A percentile compares a stretch with the other conserved stretches of the same genome.
phyloP scores from a whole-genome alignment of 1,139 yeast genomes.

The Petasospora rhodanensis region DNA sequence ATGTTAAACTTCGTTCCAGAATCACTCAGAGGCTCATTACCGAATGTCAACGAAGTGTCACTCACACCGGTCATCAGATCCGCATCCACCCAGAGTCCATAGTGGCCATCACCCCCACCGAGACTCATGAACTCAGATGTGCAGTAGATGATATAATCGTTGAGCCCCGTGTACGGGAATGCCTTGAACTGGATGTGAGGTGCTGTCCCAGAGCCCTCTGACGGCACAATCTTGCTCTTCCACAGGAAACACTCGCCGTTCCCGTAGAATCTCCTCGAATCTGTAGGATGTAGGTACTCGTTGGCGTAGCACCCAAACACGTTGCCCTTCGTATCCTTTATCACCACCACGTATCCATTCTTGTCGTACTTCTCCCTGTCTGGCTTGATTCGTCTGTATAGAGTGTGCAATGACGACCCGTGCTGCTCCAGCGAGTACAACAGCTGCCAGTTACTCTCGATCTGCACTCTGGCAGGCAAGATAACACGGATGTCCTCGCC shows the following conservation, averaged over 20 bases:
- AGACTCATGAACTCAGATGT: conserved; percentile 73
- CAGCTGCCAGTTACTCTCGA: conserved; percentile 72
- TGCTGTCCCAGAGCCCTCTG: too few species aligned
- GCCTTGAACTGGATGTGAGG: conserved; percentile 60
- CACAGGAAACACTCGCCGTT: conserved; percentile 95
- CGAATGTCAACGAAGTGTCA: conserved; percentile 77
- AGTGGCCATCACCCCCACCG: conserved; percentile 92
- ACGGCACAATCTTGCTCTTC: conserved; percentile 39
- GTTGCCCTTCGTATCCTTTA: conserved; percentile 58
- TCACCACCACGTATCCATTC: conserved; percentile 65
- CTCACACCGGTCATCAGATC: conserved; percentile 74
- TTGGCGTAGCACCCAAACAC: conserved; percentile 83
- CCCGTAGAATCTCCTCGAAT: conserved; percentile 74
- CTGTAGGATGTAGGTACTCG: conserved; percentile 67
- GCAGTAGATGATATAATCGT: conserved; percentile 82
- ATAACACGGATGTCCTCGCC: conserved; percentile 71
- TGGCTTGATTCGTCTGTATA: conserved; percentile 45
- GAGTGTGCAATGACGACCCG: conserved; percentile 81
- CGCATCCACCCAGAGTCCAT: conserved; percentile 86
- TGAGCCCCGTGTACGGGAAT: conserved; percentile 82
- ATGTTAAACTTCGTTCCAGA: conserved; percentile 65
- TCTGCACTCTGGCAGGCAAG: conserved; percentile 73
- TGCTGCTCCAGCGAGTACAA: conserved; percentile 84
- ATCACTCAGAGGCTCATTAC: conserved; percentile 72
- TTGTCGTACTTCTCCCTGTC: conserved; percentile 28